A percentile compares a stretch with the other conserved stretches of the same genome.
phyloP scores from a whole-genome alignment of 768 basidiomycete species.

The Phylloporus sp. region DNA sequence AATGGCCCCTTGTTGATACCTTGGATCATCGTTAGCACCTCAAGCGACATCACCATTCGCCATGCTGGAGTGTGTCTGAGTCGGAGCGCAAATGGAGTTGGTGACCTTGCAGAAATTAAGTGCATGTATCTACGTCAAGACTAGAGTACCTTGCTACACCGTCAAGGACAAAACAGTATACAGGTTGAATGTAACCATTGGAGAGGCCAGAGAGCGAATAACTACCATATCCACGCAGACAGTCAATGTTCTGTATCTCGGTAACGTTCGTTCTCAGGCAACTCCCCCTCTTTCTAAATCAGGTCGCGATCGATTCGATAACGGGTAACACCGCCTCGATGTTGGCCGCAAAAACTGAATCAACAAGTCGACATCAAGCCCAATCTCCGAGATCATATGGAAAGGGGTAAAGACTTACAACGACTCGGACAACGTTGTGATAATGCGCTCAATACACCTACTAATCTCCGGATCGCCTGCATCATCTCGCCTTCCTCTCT shows the following conservation, averaged over 20 bases:
- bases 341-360: constrained; percentile 19
- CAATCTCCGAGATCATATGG: neutral
- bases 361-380: neutral
- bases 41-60: constrained; percentile 25
- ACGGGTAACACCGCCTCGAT: constrained; percentile 25
- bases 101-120: neutral
- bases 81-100: neutral
- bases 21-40: constrained; percentile 13
- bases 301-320: constrained; percentile 18
- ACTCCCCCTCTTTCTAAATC: neutral
- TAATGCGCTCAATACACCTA: constrained; percentile 12
- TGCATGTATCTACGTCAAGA: neutral
- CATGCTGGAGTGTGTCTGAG: constrained; percentile 16
- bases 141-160: neutral
- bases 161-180: neutral
- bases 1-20: neutral
- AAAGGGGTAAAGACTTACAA: constrained; percentile 15
- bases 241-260: too few species aligned
- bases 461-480: constrained; percentile 14
- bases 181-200: neutral
- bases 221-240: neutral
- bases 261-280: neutral
- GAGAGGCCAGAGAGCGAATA: neutral
- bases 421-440: constrained; percentile 15
- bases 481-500: constrained; percentile 13